These are phyloP conservation scores for Ambrosiella xylebori DNA, from an alignment of 2,329 filamentous ascomycete species.

Conservation along the genomic window DNA sequence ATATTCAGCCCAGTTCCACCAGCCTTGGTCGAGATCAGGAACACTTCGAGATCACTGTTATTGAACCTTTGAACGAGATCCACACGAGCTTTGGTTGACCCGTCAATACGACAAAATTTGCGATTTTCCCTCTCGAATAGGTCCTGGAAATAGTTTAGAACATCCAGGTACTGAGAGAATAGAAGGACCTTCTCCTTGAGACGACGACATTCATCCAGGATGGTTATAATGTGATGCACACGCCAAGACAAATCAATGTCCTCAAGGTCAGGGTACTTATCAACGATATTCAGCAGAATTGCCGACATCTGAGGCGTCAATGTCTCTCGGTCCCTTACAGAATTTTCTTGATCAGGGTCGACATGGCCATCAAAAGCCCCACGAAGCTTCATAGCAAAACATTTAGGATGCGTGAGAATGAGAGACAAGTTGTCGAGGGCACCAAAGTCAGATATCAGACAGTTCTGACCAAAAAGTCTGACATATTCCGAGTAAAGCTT, in stretches of 20 bases:
- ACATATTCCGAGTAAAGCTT: conserved; percentile 40
- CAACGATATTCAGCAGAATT: conserved; percentile 1
- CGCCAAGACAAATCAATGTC: conserved; percentile 28
- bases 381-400: conserved; percentile 24
- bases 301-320: conserved; percentile 1
- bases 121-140: conserved; percentile 34
- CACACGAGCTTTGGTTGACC: conserved; percentile 44
- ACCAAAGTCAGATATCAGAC: conserved; percentile 18
- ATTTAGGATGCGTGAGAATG: conserved; percentile 35
- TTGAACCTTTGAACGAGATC: conserved; percentile 54
- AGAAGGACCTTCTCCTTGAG: conserved; percentile 59
- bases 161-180: conserved; percentile 57
- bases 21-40: conserved; percentile 68
- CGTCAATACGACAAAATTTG: conserved; percentile 47
- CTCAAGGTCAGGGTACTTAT: conserved; percentile 7
- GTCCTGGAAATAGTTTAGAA: conserved; percentile 49
- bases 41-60: conserved; percentile 35
- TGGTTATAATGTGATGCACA: conserved; percentile 26
- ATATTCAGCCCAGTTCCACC: conserved; percentile 77
- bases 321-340: conserved; percentile 2
- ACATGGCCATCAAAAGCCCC: neutral
- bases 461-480: conserved; percentile 3
- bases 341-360: neutral
- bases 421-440: conserved; percentile 25
- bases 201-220: conserved; percentile 46